Conservation (phyloP, 305 asterid species). For the Fraxinus nigra region DNA sequence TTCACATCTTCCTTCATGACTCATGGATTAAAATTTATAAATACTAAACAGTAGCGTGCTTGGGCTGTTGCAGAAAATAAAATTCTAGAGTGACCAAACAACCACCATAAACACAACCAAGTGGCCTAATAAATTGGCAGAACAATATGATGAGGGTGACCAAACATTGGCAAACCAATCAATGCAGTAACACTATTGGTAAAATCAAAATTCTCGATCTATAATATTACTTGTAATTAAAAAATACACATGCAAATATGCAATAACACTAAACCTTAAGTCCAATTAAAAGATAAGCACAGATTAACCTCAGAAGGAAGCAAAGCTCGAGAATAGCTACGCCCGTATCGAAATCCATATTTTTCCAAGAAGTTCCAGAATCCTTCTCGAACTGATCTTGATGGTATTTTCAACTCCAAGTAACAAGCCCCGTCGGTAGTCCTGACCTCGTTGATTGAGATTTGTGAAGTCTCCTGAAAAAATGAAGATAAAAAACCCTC, state of each 20-base stretch:
- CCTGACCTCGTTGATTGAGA: slow-evolving; percentile 56
- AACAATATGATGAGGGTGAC: neutral
- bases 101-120: neutral
- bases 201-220: neutral
- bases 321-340: slow-evolving; percentile 55
- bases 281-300: neutral
- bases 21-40: neutral
- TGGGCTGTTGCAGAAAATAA: neutral
- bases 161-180: neutral
- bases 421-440: slow-evolving; percentile 72
- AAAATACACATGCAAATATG: neutral
- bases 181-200: neutral
- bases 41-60: neutral
- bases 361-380: slow-evolving; percentile 72
- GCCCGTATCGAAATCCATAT: slow-evolving; percentile 82
- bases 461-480: slow-evolving; percentile 70
- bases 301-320: slow-evolving; percentile 85
- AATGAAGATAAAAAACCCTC: slow-evolving; percentile 24
- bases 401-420: slow-evolving; percentile 72
- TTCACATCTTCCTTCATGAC: neutral
- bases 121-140: neutral
- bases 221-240: neutral
- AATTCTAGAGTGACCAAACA: neutral
- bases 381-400: slow-evolving; percentile 45
- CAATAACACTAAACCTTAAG: neutral